phyloP scores from a whole-genome alignment of 192 early-diverging fungal species.

The Spinellus fusiger region DNA sequence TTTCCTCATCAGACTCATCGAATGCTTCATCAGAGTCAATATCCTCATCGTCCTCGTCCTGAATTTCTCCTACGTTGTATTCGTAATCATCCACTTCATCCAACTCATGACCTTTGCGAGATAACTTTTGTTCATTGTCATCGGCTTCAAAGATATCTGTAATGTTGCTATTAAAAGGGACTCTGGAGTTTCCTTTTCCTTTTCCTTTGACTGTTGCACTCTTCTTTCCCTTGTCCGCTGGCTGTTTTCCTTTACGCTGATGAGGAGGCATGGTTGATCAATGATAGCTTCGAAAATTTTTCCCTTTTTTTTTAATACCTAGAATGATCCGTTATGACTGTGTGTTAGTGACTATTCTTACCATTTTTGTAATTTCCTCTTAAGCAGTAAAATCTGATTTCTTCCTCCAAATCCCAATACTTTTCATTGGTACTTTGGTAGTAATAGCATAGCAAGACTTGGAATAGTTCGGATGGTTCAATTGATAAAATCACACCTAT shows the following conservation, averaged over 20 bases:
- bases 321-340: no score
- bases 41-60: slow-evolving; percentile 89
- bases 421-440: no score
- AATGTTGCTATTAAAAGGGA: not conserved
- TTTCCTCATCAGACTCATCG: slow-evolving; percentile 76
- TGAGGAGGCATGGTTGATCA: slow-evolving; percentile 1
- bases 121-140: slow-evolving; percentile 31
- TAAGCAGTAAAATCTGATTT: no score
- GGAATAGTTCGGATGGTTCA: no score
- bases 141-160: slow-evolving; percentile 40
- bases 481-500: no score
- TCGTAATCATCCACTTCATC: slow-evolving; percentile 63
- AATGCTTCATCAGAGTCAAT: slow-evolving; percentile 91
- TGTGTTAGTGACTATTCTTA: no score
- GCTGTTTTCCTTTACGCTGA: not conserved
- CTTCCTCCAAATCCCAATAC: no score
- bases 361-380: no score
- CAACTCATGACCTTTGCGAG: slow-evolving; percentile 39
- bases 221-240: not conserved
- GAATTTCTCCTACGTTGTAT: slow-evolving; percentile 71
- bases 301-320: not conserved
- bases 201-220: slow-evolving; percentile 1
- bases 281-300: not conserved
- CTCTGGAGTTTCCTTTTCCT: not conserved
- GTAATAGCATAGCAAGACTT: no score